Evolutionary conservation across 1,284 basidiomycete genomes (phyloP).

Genomic region (Papiliotrema fonsecae): DNA sequence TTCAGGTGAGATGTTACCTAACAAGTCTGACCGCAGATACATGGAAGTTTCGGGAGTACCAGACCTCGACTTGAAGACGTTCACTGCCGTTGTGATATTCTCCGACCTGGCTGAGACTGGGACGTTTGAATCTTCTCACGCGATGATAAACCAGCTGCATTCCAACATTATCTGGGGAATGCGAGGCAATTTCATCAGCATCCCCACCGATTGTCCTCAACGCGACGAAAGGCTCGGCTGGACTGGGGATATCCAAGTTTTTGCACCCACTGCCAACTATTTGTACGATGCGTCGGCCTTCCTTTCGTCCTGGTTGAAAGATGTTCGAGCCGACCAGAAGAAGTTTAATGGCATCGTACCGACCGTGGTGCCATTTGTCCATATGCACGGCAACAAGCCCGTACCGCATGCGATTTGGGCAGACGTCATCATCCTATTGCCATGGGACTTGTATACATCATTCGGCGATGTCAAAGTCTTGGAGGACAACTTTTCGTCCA

Average conservation of each 20-base stretch:
- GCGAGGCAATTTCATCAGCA: slow-evolving; percentile 33
- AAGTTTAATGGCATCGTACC: slow-evolving; percentile 23
- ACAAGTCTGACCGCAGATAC: slow-evolving; percentile 7
- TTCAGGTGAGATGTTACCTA: slow-evolving; percentile 15
- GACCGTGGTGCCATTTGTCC: slow-evolving; percentile 25
- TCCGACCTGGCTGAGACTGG: slow-evolving; percentile 32
- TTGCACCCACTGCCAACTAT: slow-evolving; percentile 26
- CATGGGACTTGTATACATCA: slow-evolving; percentile 22
- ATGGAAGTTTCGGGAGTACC: slow-evolving; percentile 15
- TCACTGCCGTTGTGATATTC: slow-evolving; percentile 14
- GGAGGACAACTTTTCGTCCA: slow-evolving; percentile 21
- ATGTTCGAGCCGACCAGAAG: slow-evolving; percentile 29
- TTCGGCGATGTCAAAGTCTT: slow-evolving; percentile 22
- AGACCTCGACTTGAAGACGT: slow-evolving; percentile 12
- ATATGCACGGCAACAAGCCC: slow-evolving; percentile 1
- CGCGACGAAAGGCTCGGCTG: slow-evolving; percentile 20
- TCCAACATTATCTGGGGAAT: slow-evolving; percentile 32
- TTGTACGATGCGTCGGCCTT: slow-evolving; percentile 27
- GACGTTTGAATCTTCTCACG: slow-evolving; percentile 29
- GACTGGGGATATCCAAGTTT: slow-evolving; percentile 29
- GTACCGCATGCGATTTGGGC: slow-evolving; percentile 15
- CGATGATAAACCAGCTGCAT: slow-evolving; percentile 29
- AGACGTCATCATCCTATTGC: slow-evolving; percentile 29
- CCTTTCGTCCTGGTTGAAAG: slow-evolving; percentile 27
- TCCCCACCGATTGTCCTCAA: slow-evolving; percentile 41